Evolutionary conservation across 1,284 basidiomycete species (phyloP).

Genomic region (Apiotrichum gracile): DNA sequence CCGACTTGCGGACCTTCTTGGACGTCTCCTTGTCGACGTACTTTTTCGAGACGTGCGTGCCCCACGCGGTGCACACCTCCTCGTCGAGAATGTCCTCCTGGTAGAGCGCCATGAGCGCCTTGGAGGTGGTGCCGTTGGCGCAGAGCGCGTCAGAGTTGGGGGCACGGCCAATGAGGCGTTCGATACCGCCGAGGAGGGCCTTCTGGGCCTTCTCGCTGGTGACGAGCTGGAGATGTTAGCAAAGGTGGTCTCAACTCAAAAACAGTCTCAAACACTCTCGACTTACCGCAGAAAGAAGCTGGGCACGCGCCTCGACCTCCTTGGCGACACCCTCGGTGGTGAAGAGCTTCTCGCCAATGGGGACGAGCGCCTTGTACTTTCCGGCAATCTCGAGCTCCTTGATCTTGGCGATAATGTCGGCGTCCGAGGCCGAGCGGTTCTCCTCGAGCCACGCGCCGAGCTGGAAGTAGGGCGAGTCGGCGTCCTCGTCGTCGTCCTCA

Average conservation of each 20-base stretch:
- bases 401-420: conserved; percentile 72
- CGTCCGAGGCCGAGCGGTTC: conserved; percentile 54
- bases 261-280: neutral
- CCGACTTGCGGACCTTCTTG: conserved; percentile 93
- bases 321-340: conserved; percentile 61
- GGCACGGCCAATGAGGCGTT: conserved; percentile 68
- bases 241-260: too few relatives aligned
- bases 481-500: conserved; percentile 78
- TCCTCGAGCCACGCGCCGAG: conserved; percentile 85
- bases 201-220: conserved; percentile 88
- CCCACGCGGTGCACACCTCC: conserved; percentile 85
- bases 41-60: conserved; percentile 95
- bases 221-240: conserved; percentile 43
- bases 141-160: conserved; percentile 50
- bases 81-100: conserved; percentile 91
- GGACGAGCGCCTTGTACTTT: conserved; percentile 87
- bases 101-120: conserved; percentile 92
- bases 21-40: conserved; percentile 92
- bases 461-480: conserved; percentile 74
- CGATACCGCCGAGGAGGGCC: conserved; percentile 80
- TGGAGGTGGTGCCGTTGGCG: conserved; percentile 47
- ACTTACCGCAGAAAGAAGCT: conserved; percentile 74
- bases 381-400: conserved; percentile 89
- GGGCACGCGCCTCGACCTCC: conserved; percentile 67
- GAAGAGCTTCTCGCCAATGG: conserved; percentile 83